These are phyloP conservation scores for Pyrrhoderma lamaoense DNA, from an alignment of 1,284 basidiomycete genomes.

Conservation along the genomic window DNA sequence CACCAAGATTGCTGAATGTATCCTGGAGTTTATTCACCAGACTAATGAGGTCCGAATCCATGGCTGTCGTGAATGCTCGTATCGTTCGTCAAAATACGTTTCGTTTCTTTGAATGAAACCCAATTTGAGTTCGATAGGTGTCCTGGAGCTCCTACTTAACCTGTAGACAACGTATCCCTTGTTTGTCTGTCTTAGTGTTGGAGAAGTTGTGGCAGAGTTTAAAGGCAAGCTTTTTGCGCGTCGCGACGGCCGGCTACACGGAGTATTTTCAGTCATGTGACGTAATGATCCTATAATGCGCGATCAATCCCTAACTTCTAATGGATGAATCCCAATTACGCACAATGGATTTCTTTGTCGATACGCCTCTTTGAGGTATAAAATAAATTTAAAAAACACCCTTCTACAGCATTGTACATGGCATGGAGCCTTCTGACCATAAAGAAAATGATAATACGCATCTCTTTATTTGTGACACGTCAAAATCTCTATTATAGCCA, in stretches of 20 bases:
- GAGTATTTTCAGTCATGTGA: conserved; percentile 1
- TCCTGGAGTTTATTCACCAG: conserved; percentile 95
- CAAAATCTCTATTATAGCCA: too few species aligned
- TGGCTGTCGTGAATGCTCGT: conserved; percentile 29
- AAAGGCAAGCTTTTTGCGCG: conserved; percentile 7
- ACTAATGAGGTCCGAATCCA: conserved; percentile 93
- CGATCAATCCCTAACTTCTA: too few species aligned
- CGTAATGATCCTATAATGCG: neutral
- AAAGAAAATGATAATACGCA: too few species aligned
- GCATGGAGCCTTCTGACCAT: too few species aligned
- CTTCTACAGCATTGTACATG: too few species aligned
- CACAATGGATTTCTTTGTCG: too few species aligned
- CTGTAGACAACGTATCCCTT: neutral
- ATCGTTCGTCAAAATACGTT: conserved; percentile 8
- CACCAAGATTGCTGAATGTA: conserved; percentile 76
- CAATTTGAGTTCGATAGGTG: neutral
- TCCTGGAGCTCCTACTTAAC: neutral
- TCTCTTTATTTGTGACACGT: too few species aligned
- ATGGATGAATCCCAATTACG: too few species aligned
- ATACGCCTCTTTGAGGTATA: too few species aligned
- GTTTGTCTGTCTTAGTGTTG: neutral
- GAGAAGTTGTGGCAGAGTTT: neutral
- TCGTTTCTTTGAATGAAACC: neutral
- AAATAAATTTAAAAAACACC: too few species aligned
- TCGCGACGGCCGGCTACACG: conserved; percentile 5